Conservation (phyloP, 495 filamentous ascomycete genomes). For the Wilcoxina mikolae region DNA sequence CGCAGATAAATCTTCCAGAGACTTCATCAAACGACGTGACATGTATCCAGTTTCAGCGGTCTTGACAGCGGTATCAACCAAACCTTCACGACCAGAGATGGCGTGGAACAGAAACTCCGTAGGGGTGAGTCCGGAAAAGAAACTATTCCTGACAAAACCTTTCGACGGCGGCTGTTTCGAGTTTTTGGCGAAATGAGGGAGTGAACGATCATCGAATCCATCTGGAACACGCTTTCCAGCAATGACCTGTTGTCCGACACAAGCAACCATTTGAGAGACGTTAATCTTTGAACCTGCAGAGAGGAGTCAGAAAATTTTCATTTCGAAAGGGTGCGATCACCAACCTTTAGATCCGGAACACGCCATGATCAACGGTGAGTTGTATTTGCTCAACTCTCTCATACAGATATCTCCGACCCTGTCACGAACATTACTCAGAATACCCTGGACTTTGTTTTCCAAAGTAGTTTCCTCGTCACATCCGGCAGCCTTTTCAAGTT, state of each 20-base stretch:
- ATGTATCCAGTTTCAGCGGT: conserved; percentile 98
- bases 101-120: conserved; percentile 96
- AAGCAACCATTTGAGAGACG: conserved; percentile 96
- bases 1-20: conserved; percentile 80
- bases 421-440: conserved; percentile 78
- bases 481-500: conserved; percentile 67
- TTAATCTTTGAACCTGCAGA: conserved; percentile 77
- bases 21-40: conserved; percentile 97
- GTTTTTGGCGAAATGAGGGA: conserved; percentile 92
- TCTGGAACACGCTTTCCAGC: conserved; percentile 82
- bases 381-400: conserved; percentile 72
- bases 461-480: conserved; percentile 84
- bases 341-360: conserved; percentile 75
- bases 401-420: conserved; percentile 87
- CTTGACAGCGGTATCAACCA: conserved; percentile 99
- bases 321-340: background rate
- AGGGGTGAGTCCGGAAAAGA: conserved; percentile 81
- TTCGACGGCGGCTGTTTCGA: conserved; percentile 81
- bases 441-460: conserved; percentile 79
- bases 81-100: conserved; percentile 92
- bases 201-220: conserved; percentile 86
- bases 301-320: background rate
- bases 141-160: conserved; percentile 93
- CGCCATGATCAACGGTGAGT: conserved; percentile 91
- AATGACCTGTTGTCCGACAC: conserved; percentile 96